Evolutionary conservation across 805 yeast species (phyloP).

Genomic region (Henningerozyma blattae): DNA sequence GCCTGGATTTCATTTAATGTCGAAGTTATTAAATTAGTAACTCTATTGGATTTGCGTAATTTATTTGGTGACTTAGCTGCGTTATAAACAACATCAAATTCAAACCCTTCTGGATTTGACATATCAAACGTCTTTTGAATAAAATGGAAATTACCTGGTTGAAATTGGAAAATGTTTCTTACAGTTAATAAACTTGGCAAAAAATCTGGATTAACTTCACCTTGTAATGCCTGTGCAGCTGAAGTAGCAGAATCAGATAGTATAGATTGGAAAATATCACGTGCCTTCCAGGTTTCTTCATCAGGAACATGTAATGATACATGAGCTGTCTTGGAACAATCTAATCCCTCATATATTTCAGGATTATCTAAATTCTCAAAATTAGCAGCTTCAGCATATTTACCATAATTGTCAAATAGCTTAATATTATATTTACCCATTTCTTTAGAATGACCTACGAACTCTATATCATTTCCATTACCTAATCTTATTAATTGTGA

Average conservation of each 20-base stretch:
- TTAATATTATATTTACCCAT: conserved; percentile 53
- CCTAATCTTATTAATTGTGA: conserved; percentile 10
- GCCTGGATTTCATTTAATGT: conserved; percentile 22
- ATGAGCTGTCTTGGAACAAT: conserved; percentile 54
- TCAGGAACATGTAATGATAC: conserved; percentile 59
- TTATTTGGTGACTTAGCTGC: conserved; percentile 31
- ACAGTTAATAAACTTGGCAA: conserved; percentile 38
- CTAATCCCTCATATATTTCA: too few species aligned
- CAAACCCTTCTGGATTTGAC: conserved; percentile 31
- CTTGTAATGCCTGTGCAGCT: conserved; percentile 18
- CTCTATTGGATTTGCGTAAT: conserved; percentile 19
- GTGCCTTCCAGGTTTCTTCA: conserved; percentile 64
- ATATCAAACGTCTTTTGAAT: conserved; percentile 71
- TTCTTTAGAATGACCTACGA: conserved; percentile 47
- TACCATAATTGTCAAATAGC: conserved; percentile 43
- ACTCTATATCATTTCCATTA: conserved; percentile 14
- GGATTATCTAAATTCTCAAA: conserved; percentile 18
- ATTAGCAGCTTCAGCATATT: conserved; percentile 16
- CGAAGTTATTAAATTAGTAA: conserved; percentile 11
- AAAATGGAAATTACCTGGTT: conserved; percentile 65
- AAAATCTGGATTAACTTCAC: conserved; percentile 16
- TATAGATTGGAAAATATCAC: conserved; percentile 59
- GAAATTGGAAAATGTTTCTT: conserved; percentile 43
- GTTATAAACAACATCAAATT: conserved; percentile 59
- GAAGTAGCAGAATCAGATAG: conserved; percentile 56